Conservation (phyloP, 1,139 yeast genomes). For the Geotrichum fermentans region DNA sequence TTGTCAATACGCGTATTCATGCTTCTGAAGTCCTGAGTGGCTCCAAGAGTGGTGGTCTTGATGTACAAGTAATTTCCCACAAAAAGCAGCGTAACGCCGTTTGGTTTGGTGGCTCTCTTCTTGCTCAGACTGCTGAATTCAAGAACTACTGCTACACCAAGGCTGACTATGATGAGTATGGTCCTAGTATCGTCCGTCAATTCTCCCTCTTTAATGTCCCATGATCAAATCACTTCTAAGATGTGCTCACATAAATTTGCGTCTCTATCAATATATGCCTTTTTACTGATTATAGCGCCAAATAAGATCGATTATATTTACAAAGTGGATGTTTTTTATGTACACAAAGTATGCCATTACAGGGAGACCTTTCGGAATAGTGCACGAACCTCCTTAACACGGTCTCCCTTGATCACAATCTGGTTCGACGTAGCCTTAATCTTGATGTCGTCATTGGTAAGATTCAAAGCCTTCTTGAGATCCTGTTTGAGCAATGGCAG, state of each 20-base stretch:
- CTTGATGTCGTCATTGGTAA: conserved; percentile 32
- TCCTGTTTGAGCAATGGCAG: conserved; percentile 33
- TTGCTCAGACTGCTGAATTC: conserved; percentile 96
- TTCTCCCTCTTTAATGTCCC: conserved; percentile 90
- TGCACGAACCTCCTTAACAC: conserved; percentile 19
- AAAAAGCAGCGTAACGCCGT: conserved; percentile 97
- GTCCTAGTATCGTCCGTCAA: conserved; percentile 95
- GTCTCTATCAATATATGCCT: neutral
- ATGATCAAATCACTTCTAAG: conserved; percentile 33
- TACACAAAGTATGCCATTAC: neutral
- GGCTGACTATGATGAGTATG: conserved; percentile 95
- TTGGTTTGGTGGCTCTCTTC: conserved; percentile 97
- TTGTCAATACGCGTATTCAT: conserved; percentile 85
- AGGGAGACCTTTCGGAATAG: conserved; percentile 7
- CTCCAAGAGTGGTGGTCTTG: conserved; percentile 88
- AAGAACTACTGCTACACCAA: conserved; percentile 95
- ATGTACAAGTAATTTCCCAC: conserved; percentile 94
- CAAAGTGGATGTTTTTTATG: neutral
- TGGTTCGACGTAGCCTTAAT: conserved; percentile 35
- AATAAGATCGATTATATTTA: neutral
- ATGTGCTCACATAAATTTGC: neutral
- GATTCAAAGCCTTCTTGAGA: conserved; percentile 27
- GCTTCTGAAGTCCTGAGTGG: conserved; percentile 69
- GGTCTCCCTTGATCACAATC: conserved; percentile 35
- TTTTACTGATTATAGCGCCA: neutral